Evolutionary conservation across 768 basidiomycete genomes (phyloP).

Genomic region (Xerocomellus amylosporus): DNA sequence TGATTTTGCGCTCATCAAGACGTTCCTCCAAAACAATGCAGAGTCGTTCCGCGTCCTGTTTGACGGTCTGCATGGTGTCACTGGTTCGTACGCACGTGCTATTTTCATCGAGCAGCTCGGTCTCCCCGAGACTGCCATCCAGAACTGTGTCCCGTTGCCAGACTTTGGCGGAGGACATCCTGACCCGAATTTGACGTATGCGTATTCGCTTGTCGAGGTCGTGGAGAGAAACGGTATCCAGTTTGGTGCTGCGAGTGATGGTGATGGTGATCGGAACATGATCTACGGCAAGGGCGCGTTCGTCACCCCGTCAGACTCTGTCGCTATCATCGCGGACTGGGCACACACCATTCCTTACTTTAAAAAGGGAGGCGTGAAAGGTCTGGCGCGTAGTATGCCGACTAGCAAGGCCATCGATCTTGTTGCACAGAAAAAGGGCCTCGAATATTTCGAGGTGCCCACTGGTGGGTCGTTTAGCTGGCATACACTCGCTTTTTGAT

Average conservation of each 20-base stretch:
- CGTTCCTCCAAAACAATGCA: conserved; percentile 72
- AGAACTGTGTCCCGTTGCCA: conserved; percentile 88
- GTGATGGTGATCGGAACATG: conserved; percentile 99
- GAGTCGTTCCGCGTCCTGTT: conserved; percentile 83
- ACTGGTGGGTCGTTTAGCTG: conserved; percentile 57
- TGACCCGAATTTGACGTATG: conserved; percentile 98
- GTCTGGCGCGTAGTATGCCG: conserved; percentile 95
- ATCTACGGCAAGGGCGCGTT: conserved; percentile 98
- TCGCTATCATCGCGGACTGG: conserved; percentile 99
- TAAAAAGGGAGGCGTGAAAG: conserved; percentile 85
- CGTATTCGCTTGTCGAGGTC: conserved; percentile 86
- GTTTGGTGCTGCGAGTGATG: conserved; percentile 96
- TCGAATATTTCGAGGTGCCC: conserved; percentile 94
- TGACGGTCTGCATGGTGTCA: conserved; percentile 95
- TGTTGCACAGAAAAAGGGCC: conserved; percentile 89
- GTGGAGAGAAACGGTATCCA: conserved; percentile 84
- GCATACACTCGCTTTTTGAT: neutral
- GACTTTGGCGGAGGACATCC: conserved; percentile 99
- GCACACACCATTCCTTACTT: conserved; percentile 91
- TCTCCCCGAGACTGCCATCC: conserved; percentile 74
- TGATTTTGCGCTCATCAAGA: conserved; percentile 89
- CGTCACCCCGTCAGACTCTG: conserved; percentile 96
- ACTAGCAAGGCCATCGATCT: conserved; percentile 96
- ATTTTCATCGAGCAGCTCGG: conserved; percentile 83
- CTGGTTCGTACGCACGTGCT: conserved; percentile 90